These are phyloP conservation scores for Exophiala xenobiotica DNA, from an alignment of 2,329 filamentous ascomycete genomes.

Conservation along the genomic window DNA sequence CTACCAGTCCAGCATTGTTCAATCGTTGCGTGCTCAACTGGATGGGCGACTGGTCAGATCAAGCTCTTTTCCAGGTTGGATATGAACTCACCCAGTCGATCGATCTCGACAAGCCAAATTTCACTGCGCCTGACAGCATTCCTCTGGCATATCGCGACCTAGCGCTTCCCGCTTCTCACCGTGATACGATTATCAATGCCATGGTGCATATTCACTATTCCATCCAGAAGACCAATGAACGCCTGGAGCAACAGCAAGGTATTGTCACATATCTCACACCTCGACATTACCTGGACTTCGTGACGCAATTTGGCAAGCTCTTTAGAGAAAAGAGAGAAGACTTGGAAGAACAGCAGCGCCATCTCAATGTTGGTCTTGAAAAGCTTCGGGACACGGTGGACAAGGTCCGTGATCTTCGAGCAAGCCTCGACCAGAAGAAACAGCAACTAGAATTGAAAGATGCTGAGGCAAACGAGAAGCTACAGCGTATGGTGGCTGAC, in stretches of 20 bases:
- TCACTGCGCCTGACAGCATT: constrained; percentile 82
- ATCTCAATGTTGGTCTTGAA: constrained; percentile 96
- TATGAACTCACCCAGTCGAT: constrained; percentile 95
- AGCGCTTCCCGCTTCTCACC: constrained; percentile 78
- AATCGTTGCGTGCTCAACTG: constrained; percentile 99
- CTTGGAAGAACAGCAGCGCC: constrained; percentile 95
- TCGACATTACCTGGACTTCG: constrained; percentile 95
- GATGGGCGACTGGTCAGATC: constrained; percentile 99
- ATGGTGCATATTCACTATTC: constrained; percentile 99
- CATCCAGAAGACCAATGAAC: constrained; percentile 82
- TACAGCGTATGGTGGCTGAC: constrained; percentile 95
- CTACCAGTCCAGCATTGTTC: constrained; percentile 96
- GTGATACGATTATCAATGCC: constrained; percentile 89
- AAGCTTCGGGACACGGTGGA: constrained; percentile 96
- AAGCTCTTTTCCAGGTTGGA: constrained; percentile 96
- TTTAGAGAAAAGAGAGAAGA: constrained; percentile 99
- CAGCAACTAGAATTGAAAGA: constrained; percentile 90
- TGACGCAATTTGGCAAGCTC: constrained; percentile 93
- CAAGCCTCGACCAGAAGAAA: constrained; percentile 92
- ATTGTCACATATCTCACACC: constrained; percentile 91
- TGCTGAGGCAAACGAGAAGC: constrained; percentile 91
- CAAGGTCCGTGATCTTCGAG: constrained; percentile 89
- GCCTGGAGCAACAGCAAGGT: constrained; percentile 86
- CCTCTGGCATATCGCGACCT: constrained; percentile 89
- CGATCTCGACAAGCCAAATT: constrained; percentile 86